Evolutionary conservation across 2,329 filamentous ascomycete species (phyloP).

Genomic region (Tolypocladium tropicale): DNA sequence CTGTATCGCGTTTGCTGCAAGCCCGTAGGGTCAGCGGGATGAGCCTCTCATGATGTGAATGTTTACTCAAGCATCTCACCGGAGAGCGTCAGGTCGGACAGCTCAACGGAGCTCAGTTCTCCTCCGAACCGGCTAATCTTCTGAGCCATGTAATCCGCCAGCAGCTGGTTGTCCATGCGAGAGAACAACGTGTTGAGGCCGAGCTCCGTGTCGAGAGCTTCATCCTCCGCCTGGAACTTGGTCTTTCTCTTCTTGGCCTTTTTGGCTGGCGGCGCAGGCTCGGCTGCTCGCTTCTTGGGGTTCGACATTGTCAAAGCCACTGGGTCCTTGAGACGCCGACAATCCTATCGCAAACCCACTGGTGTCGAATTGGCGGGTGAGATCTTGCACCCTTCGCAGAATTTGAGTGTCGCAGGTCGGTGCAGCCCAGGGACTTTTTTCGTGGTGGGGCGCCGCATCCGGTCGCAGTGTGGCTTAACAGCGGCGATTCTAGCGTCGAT

Average conservation of each 20-base stretch:
- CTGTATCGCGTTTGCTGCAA: conserved; percentile 57
- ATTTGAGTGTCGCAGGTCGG: background rate
- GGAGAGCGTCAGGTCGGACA: conserved; percentile 72
- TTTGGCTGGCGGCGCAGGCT: conserved; percentile 28
- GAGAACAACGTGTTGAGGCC: conserved; percentile 73
- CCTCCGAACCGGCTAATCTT: conserved; percentile 67
- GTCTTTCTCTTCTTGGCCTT: conserved; percentile 47
- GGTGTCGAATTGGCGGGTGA: background rate
- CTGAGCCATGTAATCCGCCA: conserved; percentile 80
- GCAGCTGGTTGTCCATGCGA: conserved; percentile 70
- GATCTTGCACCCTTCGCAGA: background rate
- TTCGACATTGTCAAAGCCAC: conserved; percentile 22
- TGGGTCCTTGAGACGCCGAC: background rate
- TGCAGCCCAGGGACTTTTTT: background rate
- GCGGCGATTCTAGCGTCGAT: background rate
- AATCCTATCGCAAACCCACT: no score
- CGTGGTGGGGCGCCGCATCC: background rate
- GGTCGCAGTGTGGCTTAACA: background rate
- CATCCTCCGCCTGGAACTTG: conserved; percentile 41
- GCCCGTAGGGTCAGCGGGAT: conserved; percentile 1
- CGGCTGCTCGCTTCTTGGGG: conserved; percentile 46
- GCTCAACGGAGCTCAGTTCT: conserved; percentile 72
- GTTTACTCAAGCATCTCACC: conserved; percentile 38
- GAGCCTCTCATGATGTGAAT: background rate
- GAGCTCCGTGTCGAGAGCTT: conserved; percentile 53